Conservation (phyloP, 2,329 filamentous ascomycete species). For the Bertia moriformis region DNA sequence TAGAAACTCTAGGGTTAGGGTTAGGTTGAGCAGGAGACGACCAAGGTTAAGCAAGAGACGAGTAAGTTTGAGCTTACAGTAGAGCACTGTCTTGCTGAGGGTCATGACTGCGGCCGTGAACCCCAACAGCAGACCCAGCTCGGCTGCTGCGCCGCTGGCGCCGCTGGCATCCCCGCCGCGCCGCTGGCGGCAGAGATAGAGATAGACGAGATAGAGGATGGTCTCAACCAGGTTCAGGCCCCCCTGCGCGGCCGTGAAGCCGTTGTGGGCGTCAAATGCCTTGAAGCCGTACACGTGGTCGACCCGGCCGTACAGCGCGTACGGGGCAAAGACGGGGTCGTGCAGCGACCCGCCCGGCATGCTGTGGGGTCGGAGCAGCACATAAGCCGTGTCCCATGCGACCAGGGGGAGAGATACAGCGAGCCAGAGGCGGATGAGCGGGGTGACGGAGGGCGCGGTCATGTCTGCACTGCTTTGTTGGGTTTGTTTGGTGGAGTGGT, state of each 20-base stretch:
- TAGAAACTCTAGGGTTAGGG: too few species aligned
- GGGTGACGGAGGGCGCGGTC: conserved; percentile 28
- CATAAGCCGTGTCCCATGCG: conserved; percentile 67
- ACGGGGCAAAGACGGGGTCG: conserved; percentile 60
- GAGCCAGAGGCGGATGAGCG: conserved; percentile 55
- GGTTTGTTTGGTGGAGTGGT: too few species aligned
- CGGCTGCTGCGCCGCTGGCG: conserved; percentile 19
- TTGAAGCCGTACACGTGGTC: conserved; percentile 74
- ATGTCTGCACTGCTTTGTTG: too few species aligned
- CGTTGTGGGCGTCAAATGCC: conserved; percentile 50
- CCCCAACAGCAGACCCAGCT: conserved; percentile 29
- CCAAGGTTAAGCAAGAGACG: neutral
- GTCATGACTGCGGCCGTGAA: conserved; percentile 44
- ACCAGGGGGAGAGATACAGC: conserved; percentile 63
- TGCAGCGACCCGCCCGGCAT: conserved; percentile 68
- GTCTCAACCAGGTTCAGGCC: conserved; percentile 57
- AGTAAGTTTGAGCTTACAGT: conserved; percentile 26
- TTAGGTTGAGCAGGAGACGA: too few species aligned
- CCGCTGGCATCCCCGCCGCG: conserved; percentile 9
- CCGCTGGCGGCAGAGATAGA: conserved; percentile 23
- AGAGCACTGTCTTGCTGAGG: conserved; percentile 44
- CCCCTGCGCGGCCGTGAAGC: conserved; percentile 67
- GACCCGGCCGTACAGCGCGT: conserved; percentile 65
- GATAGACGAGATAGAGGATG: conserved; percentile 45
- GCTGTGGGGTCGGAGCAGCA: conserved; percentile 64